Conservation (phyloP, 176 grass and related monocot species). For the Zea mays region DNA sequence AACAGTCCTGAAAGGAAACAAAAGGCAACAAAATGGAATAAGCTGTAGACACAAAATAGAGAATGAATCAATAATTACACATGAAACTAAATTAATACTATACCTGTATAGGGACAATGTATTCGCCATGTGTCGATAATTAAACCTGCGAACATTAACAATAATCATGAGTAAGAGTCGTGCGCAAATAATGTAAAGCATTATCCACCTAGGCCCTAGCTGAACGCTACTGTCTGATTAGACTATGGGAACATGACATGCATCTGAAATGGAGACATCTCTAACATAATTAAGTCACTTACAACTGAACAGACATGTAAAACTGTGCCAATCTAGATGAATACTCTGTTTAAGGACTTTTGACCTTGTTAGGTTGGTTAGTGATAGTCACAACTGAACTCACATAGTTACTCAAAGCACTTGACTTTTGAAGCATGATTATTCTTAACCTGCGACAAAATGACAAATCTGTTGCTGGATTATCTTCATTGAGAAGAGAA, state of each 20-base stretch:
- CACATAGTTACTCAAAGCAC: neutral
- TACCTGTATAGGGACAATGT: slow-evolving; percentile 95
- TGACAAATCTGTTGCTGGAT: neutral
- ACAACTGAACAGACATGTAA: neutral
- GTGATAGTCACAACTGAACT: neutral
- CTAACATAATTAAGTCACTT: neutral
- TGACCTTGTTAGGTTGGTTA: neutral
- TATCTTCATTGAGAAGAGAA: neutral
- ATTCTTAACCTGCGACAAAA: neutral
- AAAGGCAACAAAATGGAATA: neutral
- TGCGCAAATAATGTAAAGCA: slow-evolving; percentile 17
- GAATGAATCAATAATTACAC: slow-evolving; percentile 1
- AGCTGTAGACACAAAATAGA: slow-evolving; percentile 15
- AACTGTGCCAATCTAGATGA: neutral
- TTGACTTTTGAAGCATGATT: neutral
- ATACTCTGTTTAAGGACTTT: neutral
- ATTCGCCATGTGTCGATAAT: slow-evolving; percentile 98
- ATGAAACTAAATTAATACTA: neutral
- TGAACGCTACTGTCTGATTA: slow-evolving; percentile 14
- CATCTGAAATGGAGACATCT: neutral
- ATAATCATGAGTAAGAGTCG: slow-evolving; percentile 19
- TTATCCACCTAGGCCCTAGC: neutral
- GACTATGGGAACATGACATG: neutral
- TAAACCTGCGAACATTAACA: slow-evolving; percentile 64
- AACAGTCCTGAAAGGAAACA: slow-evolving; percentile 67